These are phyloP conservation scores for Blepharisma japonicum DNA, from an alignment of 73 alveolate genomes.

Conservation along the genomic window DNA sequence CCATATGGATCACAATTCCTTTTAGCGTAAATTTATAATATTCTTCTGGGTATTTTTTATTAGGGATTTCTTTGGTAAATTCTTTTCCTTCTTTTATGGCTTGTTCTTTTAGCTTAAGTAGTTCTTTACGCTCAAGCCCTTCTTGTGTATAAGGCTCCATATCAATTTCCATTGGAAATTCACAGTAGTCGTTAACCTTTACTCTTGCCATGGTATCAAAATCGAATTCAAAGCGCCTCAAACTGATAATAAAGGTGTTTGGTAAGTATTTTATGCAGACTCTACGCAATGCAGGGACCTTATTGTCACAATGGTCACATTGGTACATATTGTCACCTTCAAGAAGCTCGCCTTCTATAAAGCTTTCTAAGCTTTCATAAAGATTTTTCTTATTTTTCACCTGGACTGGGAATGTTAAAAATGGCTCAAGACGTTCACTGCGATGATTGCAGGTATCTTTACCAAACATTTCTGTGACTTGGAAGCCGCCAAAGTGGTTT, in stretches of 20 bases:
- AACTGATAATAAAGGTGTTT: slow-evolving; percentile 77
- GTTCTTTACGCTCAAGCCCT: slow-evolving; percentile 86
- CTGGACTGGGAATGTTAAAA: slow-evolving; percentile 80
- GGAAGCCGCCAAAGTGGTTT: slow-evolving; percentile 83
- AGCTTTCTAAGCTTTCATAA: slow-evolving; percentile 80
- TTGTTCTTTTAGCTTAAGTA: slow-evolving; percentile 43
- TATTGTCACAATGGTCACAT: slow-evolving; percentile 91
- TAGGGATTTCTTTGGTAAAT: slow-evolving; percentile 54
- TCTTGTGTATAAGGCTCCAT: slow-evolving; percentile 60
- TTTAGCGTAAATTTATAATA: slow-evolving; percentile 78
- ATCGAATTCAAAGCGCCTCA: slow-evolving; percentile 94
- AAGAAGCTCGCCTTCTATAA: slow-evolving; percentile 91
- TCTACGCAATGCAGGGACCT: slow-evolving; percentile 87
- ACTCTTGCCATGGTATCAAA: slow-evolving; percentile 86
- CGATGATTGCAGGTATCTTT: slow-evolving; percentile 81
- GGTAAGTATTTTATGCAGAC: slow-evolving; percentile 88
- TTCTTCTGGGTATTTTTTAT: slow-evolving; percentile 63
- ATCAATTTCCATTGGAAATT: slow-evolving; percentile 89
- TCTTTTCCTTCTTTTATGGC: slow-evolving; percentile 83
- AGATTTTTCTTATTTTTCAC: slow-evolving; percentile 86
- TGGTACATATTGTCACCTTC: slow-evolving; percentile 93
- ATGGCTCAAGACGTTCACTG: slow-evolving; percentile 83
- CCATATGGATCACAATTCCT: slow-evolving; percentile 96
- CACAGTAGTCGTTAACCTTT: slow-evolving; percentile 93
- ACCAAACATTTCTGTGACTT: slow-evolving; percentile 79